phyloP scores from a whole-genome alignment of 495 filamentous ascomycete species.

The Aspergillus wentii region DNA sequence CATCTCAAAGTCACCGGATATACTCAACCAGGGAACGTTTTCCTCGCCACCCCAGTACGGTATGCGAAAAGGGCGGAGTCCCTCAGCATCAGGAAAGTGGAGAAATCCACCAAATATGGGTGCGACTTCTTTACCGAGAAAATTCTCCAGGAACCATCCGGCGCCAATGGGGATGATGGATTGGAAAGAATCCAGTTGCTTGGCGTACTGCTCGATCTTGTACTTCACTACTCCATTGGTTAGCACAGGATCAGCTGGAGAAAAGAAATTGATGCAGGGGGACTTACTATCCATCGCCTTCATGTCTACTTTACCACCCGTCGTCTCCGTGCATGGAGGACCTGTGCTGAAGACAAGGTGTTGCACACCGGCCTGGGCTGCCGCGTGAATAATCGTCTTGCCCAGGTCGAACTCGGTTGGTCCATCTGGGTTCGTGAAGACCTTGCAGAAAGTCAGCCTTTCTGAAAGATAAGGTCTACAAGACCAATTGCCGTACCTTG shows the following conservation, averaged over 20 bases:
- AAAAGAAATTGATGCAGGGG: too few relatives aligned
- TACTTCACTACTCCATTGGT: constrained; percentile 14
- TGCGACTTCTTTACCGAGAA: constrained; percentile 14
- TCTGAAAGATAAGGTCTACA: not conserved
- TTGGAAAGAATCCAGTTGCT: constrained; percentile 12
- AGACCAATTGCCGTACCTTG: constrained; percentile 5
- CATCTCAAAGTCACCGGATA: constrained; percentile 22
- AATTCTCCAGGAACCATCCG: constrained; percentile 26
- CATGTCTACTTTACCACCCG: constrained; percentile 15
- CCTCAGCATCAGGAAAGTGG: constrained; percentile 12
- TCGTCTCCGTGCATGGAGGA: constrained; percentile 10
- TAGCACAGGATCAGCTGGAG: not conserved
- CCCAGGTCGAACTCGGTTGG: constrained; percentile 24
- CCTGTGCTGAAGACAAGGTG: constrained; percentile 22
- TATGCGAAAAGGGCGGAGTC: constrained; percentile 11
- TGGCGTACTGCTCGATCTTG: constrained; percentile 20
- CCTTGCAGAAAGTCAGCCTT: not conserved
- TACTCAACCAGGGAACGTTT: constrained; percentile 21
- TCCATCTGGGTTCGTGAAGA: constrained; percentile 10
- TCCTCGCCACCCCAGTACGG: constrained; percentile 25
- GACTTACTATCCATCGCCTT: constrained; percentile 21
- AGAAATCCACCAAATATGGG: constrained; percentile 26
- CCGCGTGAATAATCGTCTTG: constrained; percentile 21
- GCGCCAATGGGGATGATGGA: constrained; percentile 11
- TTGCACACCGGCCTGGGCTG: constrained; percentile 15